Evolutionary conservation across 805 yeast species (phyloP), one percentile per base, ranked within the genome.

Genomic region (Nakazawaea anatomiae): DNA sequence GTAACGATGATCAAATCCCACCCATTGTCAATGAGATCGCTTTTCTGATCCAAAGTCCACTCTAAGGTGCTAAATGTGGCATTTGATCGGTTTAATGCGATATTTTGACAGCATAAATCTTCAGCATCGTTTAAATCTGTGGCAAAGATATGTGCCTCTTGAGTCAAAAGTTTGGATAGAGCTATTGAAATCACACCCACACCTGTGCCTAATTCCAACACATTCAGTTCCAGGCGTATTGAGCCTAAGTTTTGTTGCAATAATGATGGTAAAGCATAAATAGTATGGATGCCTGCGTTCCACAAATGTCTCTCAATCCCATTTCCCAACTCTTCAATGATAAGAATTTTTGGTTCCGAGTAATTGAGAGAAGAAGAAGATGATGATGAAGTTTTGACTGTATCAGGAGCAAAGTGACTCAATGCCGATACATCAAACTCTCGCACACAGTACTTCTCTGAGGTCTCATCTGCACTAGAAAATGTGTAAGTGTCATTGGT

Each of bases 171-270:
- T 28, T 58, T 60, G 25, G 60, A 56, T 28, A 72, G 39, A 6
- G 63, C 60, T 4, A 70, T 47, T 3, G 74, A 69, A 0, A 68
- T 69, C 0, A 71, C 54, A 1, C 77, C 77, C 45, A 74, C 70
- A 0, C 77, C 77, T 4, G 76, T 65, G 1, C 77, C 77, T 2
- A 73, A 59, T 52, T 73, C 77, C 10, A 73, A 48, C 2, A 72
- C 58, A 2, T 58, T 57, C 32, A 35, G 14, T 9, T n/a, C 30
- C 25, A 8, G 11, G 7, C 34, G 18, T 27, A 28, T 10, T 10
- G 14, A 1, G 10, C 27, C 28, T 11, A 28, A 18, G 25, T 18
- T 6, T 18, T 48, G 43, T 8, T 32, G 14, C 9, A 34, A 10
- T 18, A 41, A 27, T 5, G 14, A 42, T 10, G 49, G 46, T 25